Evolutionary conservation across 257 asterid species (phyloP).

Genomic region (Hygrophila difformis): DNA sequence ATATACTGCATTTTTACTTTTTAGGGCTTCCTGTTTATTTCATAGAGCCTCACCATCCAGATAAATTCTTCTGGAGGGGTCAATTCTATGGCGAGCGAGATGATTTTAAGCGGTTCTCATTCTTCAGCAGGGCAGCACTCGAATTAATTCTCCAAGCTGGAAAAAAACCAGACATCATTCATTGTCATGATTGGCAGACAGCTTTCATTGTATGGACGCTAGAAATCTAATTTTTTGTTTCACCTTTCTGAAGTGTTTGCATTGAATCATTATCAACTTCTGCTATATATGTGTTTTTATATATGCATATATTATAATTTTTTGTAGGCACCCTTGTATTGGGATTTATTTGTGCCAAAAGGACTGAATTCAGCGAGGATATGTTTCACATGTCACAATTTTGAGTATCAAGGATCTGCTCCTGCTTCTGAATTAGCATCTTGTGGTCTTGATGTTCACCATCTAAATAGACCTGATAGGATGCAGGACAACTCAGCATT

Average conservation of each 20-base stretch:
- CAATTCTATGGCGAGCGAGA: slow-evolving; percentile 85
- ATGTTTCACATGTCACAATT: slow-evolving; percentile 97
- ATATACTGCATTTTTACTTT: slow-evolving; percentile 14
- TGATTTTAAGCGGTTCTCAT: slow-evolving; percentile 95
- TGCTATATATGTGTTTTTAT: too few species aligned
- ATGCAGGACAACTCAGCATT: slow-evolving; percentile 85
- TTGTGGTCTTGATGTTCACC: slow-evolving; percentile 89
- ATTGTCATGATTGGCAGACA: slow-evolving; percentile 99
- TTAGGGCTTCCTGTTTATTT: slow-evolving; percentile 94
- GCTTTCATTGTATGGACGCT: slow-evolving; percentile 67
- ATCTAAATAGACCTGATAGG: slow-evolving; percentile 85
- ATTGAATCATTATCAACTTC: slow-evolving; percentile 8
- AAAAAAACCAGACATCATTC: slow-evolving; percentile 85
- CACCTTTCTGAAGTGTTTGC: slow-evolving; percentile 7
- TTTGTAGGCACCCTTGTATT: slow-evolving; percentile 89
- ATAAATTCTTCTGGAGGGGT: slow-evolving; percentile 88
- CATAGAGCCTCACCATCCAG: slow-evolving; percentile 92
- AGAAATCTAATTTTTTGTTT: slow-evolving; percentile 8
- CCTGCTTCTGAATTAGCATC: slow-evolving; percentile 78
- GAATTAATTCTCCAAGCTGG: slow-evolving; percentile 86
- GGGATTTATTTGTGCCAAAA: slow-evolving; percentile 85
- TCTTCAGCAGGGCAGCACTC: slow-evolving; percentile 98
- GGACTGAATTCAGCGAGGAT: slow-evolving; percentile 90
- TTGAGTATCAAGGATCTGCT: slow-evolving; percentile 97
- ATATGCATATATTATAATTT: too few species aligned